Evolutionary conservation across 2,329 filamentous ascomycete genomes (phyloP), one percentile per base, ranked within the genome.

Genomic region (Diaporthe eres): DNA sequence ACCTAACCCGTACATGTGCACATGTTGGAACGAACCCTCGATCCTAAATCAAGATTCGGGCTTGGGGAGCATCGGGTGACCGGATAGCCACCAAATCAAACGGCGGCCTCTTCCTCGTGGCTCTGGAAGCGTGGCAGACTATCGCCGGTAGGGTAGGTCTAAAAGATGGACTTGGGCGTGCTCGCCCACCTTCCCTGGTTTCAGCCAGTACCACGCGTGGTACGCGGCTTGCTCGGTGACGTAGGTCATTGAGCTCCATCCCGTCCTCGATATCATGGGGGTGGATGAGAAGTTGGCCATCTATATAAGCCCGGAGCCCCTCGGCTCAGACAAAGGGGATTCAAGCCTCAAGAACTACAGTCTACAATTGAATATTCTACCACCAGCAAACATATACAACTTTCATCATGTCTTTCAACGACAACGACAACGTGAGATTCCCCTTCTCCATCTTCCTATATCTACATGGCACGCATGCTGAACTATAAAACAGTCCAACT

Each of bases 351-450:
- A 0, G 7, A 17, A 55, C n/a, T 55, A 31, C 34, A 55, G 17
- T 17, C 17, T 51, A 49, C 70, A 51, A 19, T 34, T 17, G 17
- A 10, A 39, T 28, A 19, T 39, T 42, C 13, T 25, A 53, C 22
- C 44, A 68, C 13, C 22, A 53, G 44, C 47, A 68, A 34, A 51
- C 49, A 65, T 12, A 55, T 13, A 72, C 72, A 71, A 76, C 58
- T 47, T 65, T 78, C 79, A 85, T 47, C 73, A 87, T 89, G 87
- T 89, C 87, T 85, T 88, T 86, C 85, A 82, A 84, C 80, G 81
- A 84, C 77, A 84, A 87, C 84, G 82, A 84, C 78, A 80, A 83
- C 81, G 75, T 77, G 34, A 77, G 75, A 83, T 83, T 78, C 81
- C 82, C 76, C 37, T 2, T 31, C 60, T 67, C 31, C 25, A 44